These are phyloP conservation scores for Coprinellus micaceus DNA, from an alignment of 768 basidiomycete species.

Conservation along the genomic window DNA sequence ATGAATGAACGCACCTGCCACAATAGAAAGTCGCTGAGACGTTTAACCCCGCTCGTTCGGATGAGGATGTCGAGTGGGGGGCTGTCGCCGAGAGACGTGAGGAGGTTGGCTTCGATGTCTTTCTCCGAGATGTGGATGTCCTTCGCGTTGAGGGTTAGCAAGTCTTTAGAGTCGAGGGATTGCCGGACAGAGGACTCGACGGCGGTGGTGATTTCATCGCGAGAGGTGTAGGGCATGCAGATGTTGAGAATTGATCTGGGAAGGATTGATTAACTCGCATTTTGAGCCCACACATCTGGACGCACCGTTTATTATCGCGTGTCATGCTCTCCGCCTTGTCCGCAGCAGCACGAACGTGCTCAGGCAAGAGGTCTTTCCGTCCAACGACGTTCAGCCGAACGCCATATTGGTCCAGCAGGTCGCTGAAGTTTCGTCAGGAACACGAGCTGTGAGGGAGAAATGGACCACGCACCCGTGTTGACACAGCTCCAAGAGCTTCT, in stretches of 20 bases:
- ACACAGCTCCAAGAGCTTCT: constrained; percentile 74
- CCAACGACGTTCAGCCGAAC: constrained; percentile 86
- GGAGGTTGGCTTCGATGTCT: constrained; percentile 62
- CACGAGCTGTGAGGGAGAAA: background rate
- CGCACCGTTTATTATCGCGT: constrained; percentile 63
- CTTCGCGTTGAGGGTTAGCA: too few species aligned
- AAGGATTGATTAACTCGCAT: background rate
- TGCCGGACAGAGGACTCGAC: constrained; percentile 50
- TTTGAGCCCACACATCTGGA: background rate
- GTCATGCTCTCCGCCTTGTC: constrained; percentile 76
- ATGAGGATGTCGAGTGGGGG: constrained; percentile 88
- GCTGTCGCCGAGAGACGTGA: constrained; percentile 60
- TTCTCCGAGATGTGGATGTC: constrained; percentile 53
- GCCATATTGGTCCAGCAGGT: constrained; percentile 75
- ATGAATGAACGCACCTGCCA: constrained; percentile 78
- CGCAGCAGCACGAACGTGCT: constrained; percentile 65
- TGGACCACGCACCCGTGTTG: constrained; percentile 63
- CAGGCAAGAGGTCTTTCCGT: constrained; percentile 68
- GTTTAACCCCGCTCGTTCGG: constrained; percentile 86
- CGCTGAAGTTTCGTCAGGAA: constrained; percentile 38
- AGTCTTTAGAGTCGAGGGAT: too few species aligned
- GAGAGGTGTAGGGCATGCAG: constrained; percentile 88
- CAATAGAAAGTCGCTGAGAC: constrained; percentile 85
- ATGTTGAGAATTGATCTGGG: constrained; percentile 83
- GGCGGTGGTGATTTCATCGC: constrained; percentile 87